Base-by-base conservation (phyloP, 106 monocot genomes). In the Acanthochlamys bracteata region DNA sequence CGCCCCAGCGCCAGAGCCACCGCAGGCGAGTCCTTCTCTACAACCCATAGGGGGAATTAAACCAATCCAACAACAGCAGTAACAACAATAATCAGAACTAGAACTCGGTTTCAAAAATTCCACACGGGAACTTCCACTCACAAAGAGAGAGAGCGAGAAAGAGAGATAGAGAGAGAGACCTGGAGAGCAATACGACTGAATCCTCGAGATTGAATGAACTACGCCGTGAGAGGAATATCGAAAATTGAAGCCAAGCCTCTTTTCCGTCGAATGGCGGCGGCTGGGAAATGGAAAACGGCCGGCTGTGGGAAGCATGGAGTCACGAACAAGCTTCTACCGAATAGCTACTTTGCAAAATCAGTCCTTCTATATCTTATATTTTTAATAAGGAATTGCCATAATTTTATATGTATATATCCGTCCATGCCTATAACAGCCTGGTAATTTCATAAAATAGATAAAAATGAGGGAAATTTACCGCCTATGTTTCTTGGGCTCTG, bases 31-130 rank as follows among this genome's bases (percentile, higher is more conserved):
- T 91, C 96, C 74, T 77, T 85, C 46, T 85, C 46, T 91, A 73
- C 11, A 98, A 74, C 70, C 85, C 85, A 59, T 98, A 91, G 23
- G 91, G n/a, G 91, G 60, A 98, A 98, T 91, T 98, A 67, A 11
- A 42, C 49, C 15, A 49, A 49, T 14, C 12, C 4, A 17, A 49
- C 2, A 1, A 49, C 3, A 51, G 25, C 4, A 25, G 66, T n/a
- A 25, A 68, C 26, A 1, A 19, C 20, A 19, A 21, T 22, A 22
- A 55, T 21, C 10, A 55, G 55, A 10, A 47, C 55, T 22, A 26
- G 15, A 41, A 65, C 47, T 13, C 49, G 2, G 9, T 4, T 4
- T 19, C 42, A 63, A 33, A 4, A 33, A 33, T 33, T 33, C 33
- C 33, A 33, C 33, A 33, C 33, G 1, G 6, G 6, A 6, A 33